Evolutionary conservation across 176 grass and related monocot species (phyloP).

Genomic region (Ampelocalamus luodianensis): DNA sequence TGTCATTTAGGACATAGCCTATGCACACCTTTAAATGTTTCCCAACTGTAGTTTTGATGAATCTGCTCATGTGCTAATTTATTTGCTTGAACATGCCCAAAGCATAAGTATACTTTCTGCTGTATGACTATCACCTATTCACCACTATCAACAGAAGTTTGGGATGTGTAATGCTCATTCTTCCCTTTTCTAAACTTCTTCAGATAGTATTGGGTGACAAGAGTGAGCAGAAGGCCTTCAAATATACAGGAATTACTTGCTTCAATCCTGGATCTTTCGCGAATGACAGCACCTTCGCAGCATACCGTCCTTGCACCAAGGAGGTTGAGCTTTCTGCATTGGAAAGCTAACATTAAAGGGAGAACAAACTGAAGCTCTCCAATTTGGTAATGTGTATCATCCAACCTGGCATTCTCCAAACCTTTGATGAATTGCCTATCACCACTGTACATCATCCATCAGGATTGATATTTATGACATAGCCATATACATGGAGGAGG

Average conservation of each 20-base stretch:
- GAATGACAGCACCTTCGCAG: constrained; percentile 82
- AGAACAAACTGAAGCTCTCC: constrained; percentile 26
- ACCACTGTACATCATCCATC: constrained; percentile 13
- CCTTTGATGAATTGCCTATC: neutral
- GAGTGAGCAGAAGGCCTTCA: constrained; percentile 96
- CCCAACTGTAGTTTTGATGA: constrained; percentile 12
- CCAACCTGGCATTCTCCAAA: constrained; percentile 4
- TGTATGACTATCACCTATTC: neutral
- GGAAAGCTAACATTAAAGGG: constrained; percentile 57
- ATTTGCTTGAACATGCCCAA: constrained; percentile 30
- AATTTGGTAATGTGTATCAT: constrained; percentile 22
- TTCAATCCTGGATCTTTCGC: constrained; percentile 97
- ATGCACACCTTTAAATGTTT: constrained; percentile 17
- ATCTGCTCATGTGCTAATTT: constrained; percentile 33
- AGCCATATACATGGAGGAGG: neutral
- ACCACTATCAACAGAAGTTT: constrained; percentile 1
- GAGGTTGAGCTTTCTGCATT: constrained; percentile 94
- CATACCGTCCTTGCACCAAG: constrained; percentile 87
- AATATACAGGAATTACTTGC: constrained; percentile 95
- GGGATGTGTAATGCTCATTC: constrained; percentile 31
- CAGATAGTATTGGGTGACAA: constrained; percentile 96
- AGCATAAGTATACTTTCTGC: neutral
- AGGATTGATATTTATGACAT: constrained; percentile 22
- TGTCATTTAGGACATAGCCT: constrained; percentile 31
- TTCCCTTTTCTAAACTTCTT: constrained; percentile 38